Base-by-base conservation (phyloP, 768 basidiomycete genomes). In the Multifurca ochricompacta region DNA sequence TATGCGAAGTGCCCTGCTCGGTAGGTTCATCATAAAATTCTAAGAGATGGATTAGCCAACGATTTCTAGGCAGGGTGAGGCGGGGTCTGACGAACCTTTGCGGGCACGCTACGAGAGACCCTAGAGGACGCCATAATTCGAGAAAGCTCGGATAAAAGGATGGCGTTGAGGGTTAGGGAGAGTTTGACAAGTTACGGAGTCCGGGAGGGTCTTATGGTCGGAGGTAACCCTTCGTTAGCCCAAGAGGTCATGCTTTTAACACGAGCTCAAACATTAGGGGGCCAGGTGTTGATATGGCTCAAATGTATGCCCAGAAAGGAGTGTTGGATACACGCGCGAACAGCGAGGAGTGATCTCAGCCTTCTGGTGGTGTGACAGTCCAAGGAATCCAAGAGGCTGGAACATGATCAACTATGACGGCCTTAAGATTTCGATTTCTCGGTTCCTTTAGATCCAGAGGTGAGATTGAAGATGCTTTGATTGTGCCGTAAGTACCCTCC, bases 1-100 rank as follows among this genome's bases (percentile, higher is more conserved):
- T 21, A 57, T 31, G 19, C 56, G 56, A 57, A 36, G 50, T 8
- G 50, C 50, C 30, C 60, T 32, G 4, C 52, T 51, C 27, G 56
- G 56, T 7, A 60, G 31, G 39, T 49, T 52, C 48, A 55, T 51
- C 13, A 59, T 41, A 45, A 59, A 55, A 48, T 51, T 61, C 60
- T 61, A 23, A 42, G 45, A 45, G 46, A 41, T 47, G 35, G 16
- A 48, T 59, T 40, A 50, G 40, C 14, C 51, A 37, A 31, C 9
- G 23, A 23, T 19, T 32, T 45, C 49, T 41, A 46, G 31, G 16
- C 23, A 32, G 44, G n/a, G 37, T 23, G 34, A 18, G 56, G 16
- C 25, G 30, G 36, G n/a, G 27, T 4, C 4, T 35, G 32, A 51
- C 49, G 5, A 41, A 61, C 60, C 60, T 59, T 61, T 25, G 53